These are phyloP conservation scores for Colletotrichum abscissum DNA, from an alignment of 2,329 filamentous ascomycete species.

Conservation along the genomic window DNA sequence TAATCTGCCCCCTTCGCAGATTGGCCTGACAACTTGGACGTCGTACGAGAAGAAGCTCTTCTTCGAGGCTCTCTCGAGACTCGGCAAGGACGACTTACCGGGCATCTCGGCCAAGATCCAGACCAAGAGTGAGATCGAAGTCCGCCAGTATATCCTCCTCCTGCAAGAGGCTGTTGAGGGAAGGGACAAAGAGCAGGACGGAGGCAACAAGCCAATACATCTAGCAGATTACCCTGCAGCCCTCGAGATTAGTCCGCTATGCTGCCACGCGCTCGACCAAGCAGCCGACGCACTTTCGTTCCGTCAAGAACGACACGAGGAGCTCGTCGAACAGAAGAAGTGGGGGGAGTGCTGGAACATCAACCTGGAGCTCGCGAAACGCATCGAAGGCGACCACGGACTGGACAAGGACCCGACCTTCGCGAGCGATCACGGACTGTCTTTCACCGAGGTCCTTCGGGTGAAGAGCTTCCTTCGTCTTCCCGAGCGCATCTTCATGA, in stretches of 20 bases:
- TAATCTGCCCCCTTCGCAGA: constrained; percentile 61
- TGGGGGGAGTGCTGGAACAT: constrained; percentile 78
- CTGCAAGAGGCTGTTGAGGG: constrained; percentile 64
- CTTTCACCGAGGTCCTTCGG: constrained; percentile 68
- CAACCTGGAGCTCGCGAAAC: constrained; percentile 49
- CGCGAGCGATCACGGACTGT: constrained; percentile 45
- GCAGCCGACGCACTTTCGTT: constrained; percentile 74
- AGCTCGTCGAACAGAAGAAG: constrained; percentile 66
- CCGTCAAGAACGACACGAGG: constrained; percentile 73
- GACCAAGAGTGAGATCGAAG: constrained; percentile 80
- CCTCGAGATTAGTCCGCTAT: constrained; percentile 75
- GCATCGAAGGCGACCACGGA: constrained; percentile 34
- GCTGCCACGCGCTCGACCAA: constrained; percentile 73
- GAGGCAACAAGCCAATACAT: constrained; percentile 48
- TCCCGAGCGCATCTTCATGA: constrained; percentile 81
- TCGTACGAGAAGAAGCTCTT: constrained; percentile 76
- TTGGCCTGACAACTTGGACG: constrained; percentile 79
- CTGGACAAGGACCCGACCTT: constrained; percentile 17
- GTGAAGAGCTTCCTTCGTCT: constrained; percentile 71
- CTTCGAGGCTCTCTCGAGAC: constrained; percentile 72
- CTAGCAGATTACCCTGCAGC: constrained; percentile 76
- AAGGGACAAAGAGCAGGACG: constrained; percentile 48
- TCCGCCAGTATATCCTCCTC: constrained; percentile 74
- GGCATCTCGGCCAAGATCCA: constrained; percentile 72
- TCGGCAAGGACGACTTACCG: constrained; percentile 71